Conservation (phyloP, 345 rosid species). For the Carallia pectinifolia region DNA sequence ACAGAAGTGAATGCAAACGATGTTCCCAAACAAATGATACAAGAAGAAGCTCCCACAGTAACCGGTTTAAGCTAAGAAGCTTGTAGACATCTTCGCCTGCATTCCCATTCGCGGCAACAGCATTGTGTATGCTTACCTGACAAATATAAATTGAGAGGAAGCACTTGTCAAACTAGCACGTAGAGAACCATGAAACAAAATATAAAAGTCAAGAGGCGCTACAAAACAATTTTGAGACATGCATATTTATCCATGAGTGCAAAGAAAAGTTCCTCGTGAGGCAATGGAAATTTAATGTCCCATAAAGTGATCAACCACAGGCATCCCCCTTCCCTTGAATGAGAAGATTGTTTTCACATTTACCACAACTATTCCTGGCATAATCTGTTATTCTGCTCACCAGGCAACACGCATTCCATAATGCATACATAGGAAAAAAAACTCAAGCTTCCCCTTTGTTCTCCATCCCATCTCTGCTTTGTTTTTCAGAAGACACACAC, state of each 20-base stretch:
- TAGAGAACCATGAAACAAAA: not conserved
- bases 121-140: slow-evolving; percentile 45
- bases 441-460: not conserved
- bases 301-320: not conserved
- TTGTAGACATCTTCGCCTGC: slow-evolving; percentile 40
- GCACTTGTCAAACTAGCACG: not conserved
- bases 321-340: not conserved
- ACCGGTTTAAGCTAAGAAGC: slow-evolving; percentile 57
- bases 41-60: slow-evolving; percentile 79
- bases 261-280: not conserved
- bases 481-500: not conserved
- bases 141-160: not conserved
- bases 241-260: not conserved
- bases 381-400: not conserved
- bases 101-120: slow-evolving; percentile 42
- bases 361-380: too few species aligned
- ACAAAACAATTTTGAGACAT: not conserved
- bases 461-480: not conserved
- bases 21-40: slow-evolving; percentile 74
- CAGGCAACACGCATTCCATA: not conserved
- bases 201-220: not conserved
- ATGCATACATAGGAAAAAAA: not conserved
- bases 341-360: too few species aligned
- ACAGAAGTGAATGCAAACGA: slow-evolving; percentile 62
- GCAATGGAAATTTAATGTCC: not conserved